These are phyloP conservation scores for Platanus orientalis DNA, from an alignment of 164 flowering plant species.

Conservation along the genomic window DNA sequence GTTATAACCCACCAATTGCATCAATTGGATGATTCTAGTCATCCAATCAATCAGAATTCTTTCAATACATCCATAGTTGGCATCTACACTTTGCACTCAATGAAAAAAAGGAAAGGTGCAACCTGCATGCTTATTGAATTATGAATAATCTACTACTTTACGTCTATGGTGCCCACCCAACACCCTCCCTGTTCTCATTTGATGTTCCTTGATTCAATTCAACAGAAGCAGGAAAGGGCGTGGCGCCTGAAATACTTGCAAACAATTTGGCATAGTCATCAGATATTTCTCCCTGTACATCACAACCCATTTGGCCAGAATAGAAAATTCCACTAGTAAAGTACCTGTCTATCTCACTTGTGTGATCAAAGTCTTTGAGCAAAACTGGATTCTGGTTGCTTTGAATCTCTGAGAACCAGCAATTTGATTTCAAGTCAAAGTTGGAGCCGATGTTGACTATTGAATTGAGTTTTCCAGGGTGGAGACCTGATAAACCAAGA, in stretches of 20 bases:
- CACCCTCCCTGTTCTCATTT: not conserved
- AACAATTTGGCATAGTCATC: slow-evolving; percentile 4
- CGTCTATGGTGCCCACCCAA: not conserved
- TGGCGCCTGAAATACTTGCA: slow-evolving; percentile 5
- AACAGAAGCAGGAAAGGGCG: slow-evolving; percentile 3
- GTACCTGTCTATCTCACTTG: slow-evolving; percentile 4
- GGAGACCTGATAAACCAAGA: not conserved
- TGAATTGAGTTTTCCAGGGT: slow-evolving; percentile 6
- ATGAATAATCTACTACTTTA: not conserved
- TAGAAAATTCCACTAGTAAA: slow-evolving; percentile 8
- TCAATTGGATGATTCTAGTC: not conserved
- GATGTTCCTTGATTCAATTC: not conserved
- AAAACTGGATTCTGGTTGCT: slow-evolving; percentile 7
- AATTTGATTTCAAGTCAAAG: slow-evolving; percentile 5
- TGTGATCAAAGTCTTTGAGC: not conserved
- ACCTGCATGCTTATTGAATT: not conserved
- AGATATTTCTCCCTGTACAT: slow-evolving; percentile 2
- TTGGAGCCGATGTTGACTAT: slow-evolving; percentile 2
- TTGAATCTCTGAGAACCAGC: slow-evolving; percentile 11
- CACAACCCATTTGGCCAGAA: slow-evolving; percentile 1
- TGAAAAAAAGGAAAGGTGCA: not conserved
- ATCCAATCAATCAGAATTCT: not conserved
- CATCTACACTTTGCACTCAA: not conserved
- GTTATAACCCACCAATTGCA: not conserved
- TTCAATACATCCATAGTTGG: too few relatives aligned